Base-by-base conservation (phyloP, 2,329 filamentous ascomycete species). In the Microsporum ferrugineum region DNA sequence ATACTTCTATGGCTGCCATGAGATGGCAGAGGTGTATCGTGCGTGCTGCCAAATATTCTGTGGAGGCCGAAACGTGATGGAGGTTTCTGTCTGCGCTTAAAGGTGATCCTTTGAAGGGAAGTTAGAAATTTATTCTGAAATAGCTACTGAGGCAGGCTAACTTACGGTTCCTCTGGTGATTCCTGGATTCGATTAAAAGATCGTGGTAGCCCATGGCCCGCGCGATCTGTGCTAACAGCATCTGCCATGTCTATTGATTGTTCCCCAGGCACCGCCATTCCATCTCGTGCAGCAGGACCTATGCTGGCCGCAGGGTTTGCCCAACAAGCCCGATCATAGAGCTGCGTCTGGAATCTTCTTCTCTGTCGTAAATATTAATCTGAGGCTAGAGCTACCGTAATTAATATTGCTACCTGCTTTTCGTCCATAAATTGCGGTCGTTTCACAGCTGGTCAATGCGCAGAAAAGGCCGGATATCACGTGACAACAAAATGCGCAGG, bases 41-140 rank as follows among this genome's bases (percentile, higher is more conserved):
- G 68, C 59, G 64, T 68, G 34, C 69, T 43, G 27, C 67, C 71
- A 57, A 78, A 73, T 34, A 77, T 68, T 60, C 68, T 73, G 7
- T 75, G 73, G 4, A 77, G 57, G 61, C 71, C 72, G 63, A 77
- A 76, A 41, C 71, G 69, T 27, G 74, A 70, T 36, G 68, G 69
- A 58, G 68, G 70, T 62, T 74, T 77, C 63, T 71, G 71, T 67
- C 77, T 78, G 62, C 72, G 73, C 63, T 77, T 77, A 63, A 77
- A 77, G 5, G 75, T 71, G 33, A 76, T 72, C 12, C 75, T 76
- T 60, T 57, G 38, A 45, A 56, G n/a, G n/a, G 31, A 23, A 39
- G 43, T 60, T 38, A 63, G 59, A 5, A 31, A n/a, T 5, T 5
- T 33, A 23, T 53, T 31, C n/a, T 2, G 4, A 4, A 14, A 33